phyloP scores from a whole-genome alignment of 2,329 filamentous ascomycete genomes.

The Fusarium kyushuense region DNA sequence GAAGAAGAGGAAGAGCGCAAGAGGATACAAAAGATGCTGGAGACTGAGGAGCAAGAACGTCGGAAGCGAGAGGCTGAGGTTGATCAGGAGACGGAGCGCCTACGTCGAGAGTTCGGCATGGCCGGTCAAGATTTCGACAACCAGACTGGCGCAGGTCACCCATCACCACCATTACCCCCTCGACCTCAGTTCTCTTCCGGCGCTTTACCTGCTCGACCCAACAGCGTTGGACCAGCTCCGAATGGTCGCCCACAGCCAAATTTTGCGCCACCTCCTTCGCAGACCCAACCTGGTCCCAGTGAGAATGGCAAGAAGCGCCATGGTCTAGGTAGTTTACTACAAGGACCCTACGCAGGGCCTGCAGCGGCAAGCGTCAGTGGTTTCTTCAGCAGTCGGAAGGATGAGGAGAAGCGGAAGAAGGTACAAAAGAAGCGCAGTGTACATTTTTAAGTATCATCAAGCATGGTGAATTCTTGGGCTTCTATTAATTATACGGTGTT shows the following conservation, averaged over 20 bases:
- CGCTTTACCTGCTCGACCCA: constrained; percentile 57
- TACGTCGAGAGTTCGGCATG: constrained; percentile 76
- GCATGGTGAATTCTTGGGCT: neutral
- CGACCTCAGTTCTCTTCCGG: constrained; percentile 44
- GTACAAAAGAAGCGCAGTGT: constrained; percentile 62
- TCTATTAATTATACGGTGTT: constrained; percentile 24
- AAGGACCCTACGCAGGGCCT: constrained; percentile 53
- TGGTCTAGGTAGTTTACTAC: constrained; percentile 49
- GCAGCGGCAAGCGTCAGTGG: constrained; percentile 60
- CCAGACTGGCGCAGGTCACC: constrained; percentile 31
- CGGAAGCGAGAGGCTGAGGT: constrained; percentile 68
- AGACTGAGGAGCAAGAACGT: constrained; percentile 73
- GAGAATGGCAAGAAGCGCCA: constrained; percentile 45
- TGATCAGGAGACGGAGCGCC: constrained; percentile 84
- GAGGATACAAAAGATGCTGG: constrained; percentile 73
- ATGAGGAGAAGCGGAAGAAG: constrained; percentile 58
- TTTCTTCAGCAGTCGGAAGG: constrained; percentile 55
- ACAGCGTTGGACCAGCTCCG: constrained; percentile 60
- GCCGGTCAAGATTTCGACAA: constrained; percentile 57
- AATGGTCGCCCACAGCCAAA: constrained; percentile 36
- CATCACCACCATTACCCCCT: constrained; percentile 53
- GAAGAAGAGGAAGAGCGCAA: constrained; percentile 66
- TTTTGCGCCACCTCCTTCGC: constrained; percentile 43
- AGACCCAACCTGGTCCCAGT: constrained; percentile 33
- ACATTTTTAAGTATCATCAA: constrained; percentile 53